Evolutionary conservation across 495 filamentous ascomycete genomes (phyloP).

Genomic region (Pyronema domesticum): DNA sequence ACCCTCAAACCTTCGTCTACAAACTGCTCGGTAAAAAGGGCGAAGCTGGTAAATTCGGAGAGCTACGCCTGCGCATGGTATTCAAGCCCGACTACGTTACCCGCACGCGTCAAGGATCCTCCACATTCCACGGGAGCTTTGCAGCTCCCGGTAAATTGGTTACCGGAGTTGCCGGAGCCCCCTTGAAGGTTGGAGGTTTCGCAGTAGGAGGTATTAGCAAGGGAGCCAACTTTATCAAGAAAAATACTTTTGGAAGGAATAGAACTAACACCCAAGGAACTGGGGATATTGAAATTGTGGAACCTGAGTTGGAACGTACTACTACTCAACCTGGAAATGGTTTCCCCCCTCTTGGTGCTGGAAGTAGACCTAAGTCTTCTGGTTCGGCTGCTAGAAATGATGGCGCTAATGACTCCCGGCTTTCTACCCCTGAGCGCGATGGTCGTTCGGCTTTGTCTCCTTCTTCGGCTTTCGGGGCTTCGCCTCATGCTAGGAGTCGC

Average conservation of each 20-base stretch:
- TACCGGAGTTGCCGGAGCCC: slow-evolving; percentile 56
- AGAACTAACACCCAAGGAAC: not conserved
- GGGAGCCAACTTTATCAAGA: slow-evolving; percentile 69
- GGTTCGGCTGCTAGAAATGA: not conserved
- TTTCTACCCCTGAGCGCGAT: not conserved
- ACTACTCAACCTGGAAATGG: not conserved
- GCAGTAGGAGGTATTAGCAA: slow-evolving; percentile 67
- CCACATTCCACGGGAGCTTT: slow-evolving; percentile 87
- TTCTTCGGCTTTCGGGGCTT: not conserved
- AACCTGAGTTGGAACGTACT: slow-evolving; percentile 9
- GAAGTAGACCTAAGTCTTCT: not conserved
- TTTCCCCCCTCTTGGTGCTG: not conserved
- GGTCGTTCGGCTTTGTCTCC: not conserved
- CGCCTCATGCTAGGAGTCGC: slow-evolving; percentile 43
- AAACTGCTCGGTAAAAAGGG: slow-evolving; percentile 78
- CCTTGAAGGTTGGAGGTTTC: slow-evolving; percentile 67
- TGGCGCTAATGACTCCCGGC: not conserved
- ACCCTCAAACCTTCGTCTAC: slow-evolving; percentile 50
- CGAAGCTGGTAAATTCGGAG: slow-evolving; percentile 73
- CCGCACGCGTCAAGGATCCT: slow-evolving; percentile 71
- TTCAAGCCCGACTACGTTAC: slow-evolving; percentile 90
- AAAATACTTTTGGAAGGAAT: slow-evolving; percentile 43
- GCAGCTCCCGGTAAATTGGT: slow-evolving; percentile 80
- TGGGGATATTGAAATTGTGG: slow-evolving; percentile 3
- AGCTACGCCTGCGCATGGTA: slow-evolving; percentile 63